phyloP scores from a whole-genome alignment of 768 basidiomycete species.

The Phaeolepiota aurea region DNA sequence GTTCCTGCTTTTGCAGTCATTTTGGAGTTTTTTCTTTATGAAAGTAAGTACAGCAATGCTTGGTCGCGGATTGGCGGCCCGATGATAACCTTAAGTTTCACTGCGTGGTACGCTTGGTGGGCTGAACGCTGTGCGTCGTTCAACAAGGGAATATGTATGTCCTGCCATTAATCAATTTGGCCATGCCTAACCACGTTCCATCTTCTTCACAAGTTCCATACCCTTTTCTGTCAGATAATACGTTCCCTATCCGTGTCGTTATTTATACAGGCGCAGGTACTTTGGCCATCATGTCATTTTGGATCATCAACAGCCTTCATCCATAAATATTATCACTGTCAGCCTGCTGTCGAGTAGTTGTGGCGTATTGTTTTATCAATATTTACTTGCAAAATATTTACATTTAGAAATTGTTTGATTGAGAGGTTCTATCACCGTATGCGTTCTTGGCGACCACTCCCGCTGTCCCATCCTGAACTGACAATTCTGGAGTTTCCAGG shows the following conservation, averaged over 20 bases:
- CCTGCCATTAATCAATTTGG: not conserved
- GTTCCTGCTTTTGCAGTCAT: conserved; percentile 49
- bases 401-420: not conserved
- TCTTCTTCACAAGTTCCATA: conserved; percentile 53
- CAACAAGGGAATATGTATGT: conserved; percentile 54
- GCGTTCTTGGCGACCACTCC: conserved; percentile 19
- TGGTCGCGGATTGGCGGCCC: conserved; percentile 20
- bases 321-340: conserved; percentile 2
- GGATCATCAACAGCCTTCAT: conserved; percentile 52
- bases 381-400: not conserved
- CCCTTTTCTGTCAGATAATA: conserved; percentile 67
- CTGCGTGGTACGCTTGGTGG: conserved; percentile 50
- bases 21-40: conserved; percentile 61
- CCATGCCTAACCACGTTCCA: not conserved
- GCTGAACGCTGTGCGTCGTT: conserved; percentile 57
- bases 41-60: conserved; percentile 39
- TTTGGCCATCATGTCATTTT: conserved; percentile 50
- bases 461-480: conserved; percentile 39
- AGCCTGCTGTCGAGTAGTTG: not conserved
- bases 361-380: not conserved
- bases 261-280: conserved; percentile 51
- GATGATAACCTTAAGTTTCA: conserved; percentile 16
- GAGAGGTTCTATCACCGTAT: conserved; percentile 5
- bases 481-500: conserved; percentile 33
- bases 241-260: conserved; percentile 36